Evolutionary conservation across 176 grass and related monocot genomes (phyloP).

Genomic region (Triticum turgidum): DNA sequence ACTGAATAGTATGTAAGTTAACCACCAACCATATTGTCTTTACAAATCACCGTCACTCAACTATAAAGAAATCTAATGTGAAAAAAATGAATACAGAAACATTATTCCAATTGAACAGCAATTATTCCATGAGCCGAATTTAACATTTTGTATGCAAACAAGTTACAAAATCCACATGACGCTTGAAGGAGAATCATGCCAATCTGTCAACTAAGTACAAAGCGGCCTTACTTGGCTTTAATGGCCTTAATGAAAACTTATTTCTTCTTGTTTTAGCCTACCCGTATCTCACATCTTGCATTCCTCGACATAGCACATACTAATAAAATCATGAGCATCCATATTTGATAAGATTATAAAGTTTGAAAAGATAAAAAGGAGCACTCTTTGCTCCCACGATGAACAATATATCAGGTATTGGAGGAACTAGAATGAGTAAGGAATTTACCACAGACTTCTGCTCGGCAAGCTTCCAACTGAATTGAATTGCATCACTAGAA

Average conservation of each 20-base stretch:
- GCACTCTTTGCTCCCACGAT: background rate
- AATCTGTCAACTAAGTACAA: background rate
- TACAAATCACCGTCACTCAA: background rate
- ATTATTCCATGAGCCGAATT: background rate
- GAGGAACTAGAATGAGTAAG: background rate
- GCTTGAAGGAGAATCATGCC: background rate
- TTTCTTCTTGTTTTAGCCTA: background rate
- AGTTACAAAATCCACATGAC: background rate
- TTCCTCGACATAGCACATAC: background rate
- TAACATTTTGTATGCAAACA: background rate
- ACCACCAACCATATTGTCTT: background rate
- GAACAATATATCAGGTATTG: background rate
- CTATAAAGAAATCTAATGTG: background rate
- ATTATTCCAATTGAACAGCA: background rate
- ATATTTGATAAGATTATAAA: conserved; percentile 8
- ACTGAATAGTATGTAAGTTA: background rate
- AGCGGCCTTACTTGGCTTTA: background rate
- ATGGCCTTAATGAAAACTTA: background rate
- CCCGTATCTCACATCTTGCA: background rate
- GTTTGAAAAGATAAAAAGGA: background rate
- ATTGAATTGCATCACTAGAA: conserved; percentile 34
- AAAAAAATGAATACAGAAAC: background rate
- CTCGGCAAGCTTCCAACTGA: conserved; percentile 23
- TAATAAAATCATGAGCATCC: background rate
- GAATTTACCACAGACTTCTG: conserved; percentile 42